Percentiles rank a stretch among this genome's conserved stretches.
These are phyloP conservation scores for Rickenella mellea DNA, from an alignment of 768 basidiomycete species.

Conservation along the genomic window DNA sequence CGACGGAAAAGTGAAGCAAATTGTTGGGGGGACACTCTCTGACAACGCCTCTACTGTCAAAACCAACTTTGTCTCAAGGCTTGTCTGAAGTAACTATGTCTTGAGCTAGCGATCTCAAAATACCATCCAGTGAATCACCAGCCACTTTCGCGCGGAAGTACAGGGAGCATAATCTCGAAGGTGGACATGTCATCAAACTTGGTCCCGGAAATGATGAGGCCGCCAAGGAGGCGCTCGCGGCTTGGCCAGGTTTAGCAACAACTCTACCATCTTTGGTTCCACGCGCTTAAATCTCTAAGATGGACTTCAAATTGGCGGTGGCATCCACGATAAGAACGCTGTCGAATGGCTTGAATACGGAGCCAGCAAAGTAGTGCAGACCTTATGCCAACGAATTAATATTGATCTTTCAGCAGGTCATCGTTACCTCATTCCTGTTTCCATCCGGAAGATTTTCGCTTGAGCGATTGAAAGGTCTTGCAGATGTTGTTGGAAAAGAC, in stretches of 20 bases:
- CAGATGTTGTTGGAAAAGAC: slow-evolving; percentile 67
- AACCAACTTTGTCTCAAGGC: slow-evolving; percentile 89
- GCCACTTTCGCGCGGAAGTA: slow-evolving; percentile 78
- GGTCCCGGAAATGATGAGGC: slow-evolving; percentile 84
- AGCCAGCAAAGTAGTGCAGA: slow-evolving; percentile 67
- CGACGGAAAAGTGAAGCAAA: slow-evolving; percentile 93
- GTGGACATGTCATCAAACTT: slow-evolving; percentile 95
- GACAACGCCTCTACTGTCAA: slow-evolving; percentile 43
- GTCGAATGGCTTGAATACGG: slow-evolving; percentile 78
- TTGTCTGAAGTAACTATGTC: slow-evolving; percentile 1
- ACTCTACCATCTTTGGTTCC: neutral
- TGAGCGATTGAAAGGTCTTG: slow-evolving; percentile 56
- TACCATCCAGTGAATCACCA: slow-evolving; percentile 53
- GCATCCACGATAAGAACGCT: slow-evolving; percentile 78
- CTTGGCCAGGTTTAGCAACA: slow-evolving; percentile 73
- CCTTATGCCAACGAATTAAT: neutral
- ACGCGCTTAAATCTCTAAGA: slow-evolving; percentile 27
- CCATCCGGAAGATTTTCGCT: slow-evolving; percentile 73
- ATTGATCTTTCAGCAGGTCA: slow-evolving; percentile 49
- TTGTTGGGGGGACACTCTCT: slow-evolving; percentile 89
- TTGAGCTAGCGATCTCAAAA: slow-evolving; percentile 8
- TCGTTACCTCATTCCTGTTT: slow-evolving; percentile 96
- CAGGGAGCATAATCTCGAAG: slow-evolving; percentile 52
- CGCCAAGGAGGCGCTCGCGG: slow-evolving; percentile 70
- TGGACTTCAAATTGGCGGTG: slow-evolving; percentile 87